A percentile compares a stretch with the other conserved stretches of the same genome.
phyloP scores from a whole-genome alignment of 2,329 filamentous ascomycete species.

The Didymella pinodella region DNA sequence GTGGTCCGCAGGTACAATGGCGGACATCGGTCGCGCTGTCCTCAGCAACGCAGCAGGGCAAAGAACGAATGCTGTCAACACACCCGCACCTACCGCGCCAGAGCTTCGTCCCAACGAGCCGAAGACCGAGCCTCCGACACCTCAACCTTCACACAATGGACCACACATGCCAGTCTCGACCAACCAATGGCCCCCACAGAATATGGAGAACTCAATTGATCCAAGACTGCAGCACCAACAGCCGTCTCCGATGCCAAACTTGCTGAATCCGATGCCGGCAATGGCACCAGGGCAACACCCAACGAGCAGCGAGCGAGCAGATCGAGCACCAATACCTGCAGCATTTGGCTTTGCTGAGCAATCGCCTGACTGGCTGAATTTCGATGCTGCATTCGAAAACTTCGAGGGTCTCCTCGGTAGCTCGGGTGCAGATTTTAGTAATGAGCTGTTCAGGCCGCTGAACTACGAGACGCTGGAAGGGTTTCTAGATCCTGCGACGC shows the following conservation, averaged over 20 bases:
- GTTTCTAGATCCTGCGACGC: conserved; percentile 40
- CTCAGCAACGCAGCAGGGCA: conserved; percentile 50
- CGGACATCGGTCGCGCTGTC: conserved; percentile 51
- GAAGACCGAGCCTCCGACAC: conserved; percentile 32
- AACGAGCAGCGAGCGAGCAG: conserved; percentile 48
- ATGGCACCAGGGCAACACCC: conserved; percentile 48
- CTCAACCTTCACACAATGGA: conserved; percentile 27
- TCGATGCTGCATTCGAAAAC: conserved; percentile 52
- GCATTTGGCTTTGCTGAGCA: conserved; percentile 44
- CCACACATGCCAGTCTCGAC: conserved; percentile 23
- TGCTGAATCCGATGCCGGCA: conserved; percentile 41
- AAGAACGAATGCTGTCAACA: conserved; percentile 47
- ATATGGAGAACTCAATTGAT: conserved; percentile 42
- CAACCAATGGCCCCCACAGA: conserved; percentile 36
- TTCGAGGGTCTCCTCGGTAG: conserved; percentile 51
- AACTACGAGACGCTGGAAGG: conserved; percentile 48
- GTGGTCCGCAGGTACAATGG: conserved; percentile 58
- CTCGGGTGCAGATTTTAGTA: conserved; percentile 49
- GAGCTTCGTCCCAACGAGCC: conserved; percentile 31
- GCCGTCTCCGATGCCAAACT: conserved; percentile 39
- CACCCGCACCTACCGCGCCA: conserved; percentile 36
- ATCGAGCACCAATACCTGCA: conserved; percentile 37
- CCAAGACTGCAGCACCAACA: conserved; percentile 44
- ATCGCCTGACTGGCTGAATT: conserved; percentile 51
- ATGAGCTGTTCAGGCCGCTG: conserved; percentile 49